phyloP scores from a whole-genome alignment of 2,329 filamentous ascomycete genomes.

The Botrytis cinerea region DNA sequence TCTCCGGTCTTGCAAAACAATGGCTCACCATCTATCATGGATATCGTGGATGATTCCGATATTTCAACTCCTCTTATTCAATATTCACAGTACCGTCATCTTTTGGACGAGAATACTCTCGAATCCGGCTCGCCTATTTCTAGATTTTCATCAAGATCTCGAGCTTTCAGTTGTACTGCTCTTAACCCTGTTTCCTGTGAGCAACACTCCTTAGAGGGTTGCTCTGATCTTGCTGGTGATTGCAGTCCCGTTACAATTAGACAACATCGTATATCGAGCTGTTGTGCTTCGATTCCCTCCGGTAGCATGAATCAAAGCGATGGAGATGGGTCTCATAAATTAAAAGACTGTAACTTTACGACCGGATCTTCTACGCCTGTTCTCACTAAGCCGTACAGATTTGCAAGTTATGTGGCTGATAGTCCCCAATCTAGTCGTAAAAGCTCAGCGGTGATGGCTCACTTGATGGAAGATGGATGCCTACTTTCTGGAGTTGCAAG shows the following conservation, averaged over 20 bases:
- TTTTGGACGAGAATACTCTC: not conserved
- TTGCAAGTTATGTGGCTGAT: not conserved
- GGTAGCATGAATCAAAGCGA: not conserved
- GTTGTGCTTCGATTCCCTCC: slow-evolving; percentile 10
- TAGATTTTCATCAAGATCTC: not conserved
- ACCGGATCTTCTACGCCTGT: slow-evolving; percentile 13
- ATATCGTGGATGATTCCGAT: not conserved
- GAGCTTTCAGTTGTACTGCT: slow-evolving; percentile 8
- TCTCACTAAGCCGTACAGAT: slow-evolving; percentile 1
- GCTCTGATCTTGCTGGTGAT: not conserved
- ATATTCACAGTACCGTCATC: not conserved
- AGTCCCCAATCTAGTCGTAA: not conserved
- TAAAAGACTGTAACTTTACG: slow-evolving; percentile 1
- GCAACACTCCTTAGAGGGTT: not conserved
- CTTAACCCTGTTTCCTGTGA: not conserved
- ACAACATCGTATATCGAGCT: slow-evolving; percentile 16
- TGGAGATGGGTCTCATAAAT: not conserved
- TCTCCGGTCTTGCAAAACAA: not conserved
- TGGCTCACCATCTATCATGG: not conserved
- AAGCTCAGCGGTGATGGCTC: not conserved
- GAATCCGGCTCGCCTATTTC: not conserved
- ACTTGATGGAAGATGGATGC: slow-evolving; percentile 14
- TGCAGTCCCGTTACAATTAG: not conserved
- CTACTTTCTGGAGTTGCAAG: slow-evolving; percentile 17
- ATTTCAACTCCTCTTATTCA: slow-evolving; percentile 12